Evolutionary conservation across 148 eudicot species (phyloP), one percentile per base, ranked within the genome.

Genomic region (Simmondsia chinensis): DNA sequence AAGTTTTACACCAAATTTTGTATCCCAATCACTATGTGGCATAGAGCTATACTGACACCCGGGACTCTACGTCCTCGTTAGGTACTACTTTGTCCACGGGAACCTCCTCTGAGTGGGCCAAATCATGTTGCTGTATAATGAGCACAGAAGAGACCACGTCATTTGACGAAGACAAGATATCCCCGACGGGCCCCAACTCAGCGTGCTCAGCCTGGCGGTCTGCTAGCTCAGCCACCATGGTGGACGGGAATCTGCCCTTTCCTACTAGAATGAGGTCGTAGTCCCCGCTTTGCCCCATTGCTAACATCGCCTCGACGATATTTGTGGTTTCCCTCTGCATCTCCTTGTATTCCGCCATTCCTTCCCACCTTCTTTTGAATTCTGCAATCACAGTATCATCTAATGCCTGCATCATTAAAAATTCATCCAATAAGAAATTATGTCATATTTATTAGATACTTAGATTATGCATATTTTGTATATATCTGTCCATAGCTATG

Each of bases 211-310:
- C 63, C 2, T 41, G 59, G 14, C 62, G 59, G 14, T 58, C 63
- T 7, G 62, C 66, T 12, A 67, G 33, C 44, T 47, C 70, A 1
- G 73, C 65, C 20, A 62, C 73, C 59, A 67, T 66, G 16, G 46
- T 26, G 0, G 68, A 52, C 2, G 77, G 77, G 36, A 66, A 72
- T 13, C 77, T 56, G 18, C 69, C 77, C 50, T 67, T 72, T 16
- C 77, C 73, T 9, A 72, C 73, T 3, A 67, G 57, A 0, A 67
- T 59, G 0, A 72, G 66, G 35, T 66, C 59, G 31, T 66, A 67
- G 1, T 50, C 50, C 0, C 62, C 63, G 10, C 63, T 62, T 31
- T 41, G 26, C 10, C 73, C 77, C 16, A 72, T 26, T 2, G 56
- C 16, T n/a, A 62, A 17, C 45, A 62, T 56, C 14, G 47, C 62